phyloP scores from a whole-genome alignment of 805 yeast species.

The Danielozyma ontarioensis region DNA sequence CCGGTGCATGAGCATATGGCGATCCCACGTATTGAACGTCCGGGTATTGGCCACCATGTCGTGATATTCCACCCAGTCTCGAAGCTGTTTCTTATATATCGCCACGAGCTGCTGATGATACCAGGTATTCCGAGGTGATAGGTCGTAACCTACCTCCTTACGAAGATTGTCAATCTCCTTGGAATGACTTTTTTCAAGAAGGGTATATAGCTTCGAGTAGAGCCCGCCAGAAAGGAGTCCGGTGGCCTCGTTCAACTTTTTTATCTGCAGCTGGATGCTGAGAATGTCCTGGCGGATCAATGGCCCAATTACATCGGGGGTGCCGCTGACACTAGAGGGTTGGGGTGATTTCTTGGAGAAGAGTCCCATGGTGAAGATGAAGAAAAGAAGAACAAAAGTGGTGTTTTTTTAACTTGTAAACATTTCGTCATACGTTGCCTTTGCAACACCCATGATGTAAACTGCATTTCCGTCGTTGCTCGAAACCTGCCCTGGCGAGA shows the following conservation, averaged over 20 bases:
- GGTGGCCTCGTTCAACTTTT: slow-evolving; percentile 16
- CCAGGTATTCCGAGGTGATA: slow-evolving; percentile 1
- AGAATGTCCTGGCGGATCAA: slow-evolving; percentile 19
- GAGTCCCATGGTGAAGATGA: too few species aligned
- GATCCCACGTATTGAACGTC: too few species aligned
- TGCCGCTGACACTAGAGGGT: slow-evolving; percentile 7
- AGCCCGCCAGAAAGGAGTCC: slow-evolving; percentile 15
- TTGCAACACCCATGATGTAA: too few species aligned
- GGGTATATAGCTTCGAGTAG: slow-evolving; percentile 17
- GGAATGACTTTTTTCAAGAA: slow-evolving; percentile 17
- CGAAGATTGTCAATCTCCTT: slow-evolving; percentile 10
- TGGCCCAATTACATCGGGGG: slow-evolving; percentile 15
- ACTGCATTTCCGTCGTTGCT: too few species aligned
- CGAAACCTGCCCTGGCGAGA: too few species aligned
- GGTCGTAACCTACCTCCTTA: slow-evolving; percentile 7
- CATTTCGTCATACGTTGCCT: too few species aligned
- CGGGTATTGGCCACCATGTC: slow-evolving; percentile 17
- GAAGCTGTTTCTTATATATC: slow-evolving; percentile 13
- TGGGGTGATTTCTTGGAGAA: too few species aligned
- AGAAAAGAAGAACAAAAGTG: too few species aligned
- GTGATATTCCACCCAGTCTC: slow-evolving; percentile 16
- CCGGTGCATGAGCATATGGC: too few species aligned
- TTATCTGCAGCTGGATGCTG: slow-evolving; percentile 15
- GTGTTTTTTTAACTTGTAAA: too few species aligned
- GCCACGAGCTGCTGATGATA: slow-evolving; percentile 13